These are phyloP conservation scores for Xylaria sp. DNA, from an alignment of 2,329 filamentous ascomycete genomes.

Conservation along the genomic window DNA sequence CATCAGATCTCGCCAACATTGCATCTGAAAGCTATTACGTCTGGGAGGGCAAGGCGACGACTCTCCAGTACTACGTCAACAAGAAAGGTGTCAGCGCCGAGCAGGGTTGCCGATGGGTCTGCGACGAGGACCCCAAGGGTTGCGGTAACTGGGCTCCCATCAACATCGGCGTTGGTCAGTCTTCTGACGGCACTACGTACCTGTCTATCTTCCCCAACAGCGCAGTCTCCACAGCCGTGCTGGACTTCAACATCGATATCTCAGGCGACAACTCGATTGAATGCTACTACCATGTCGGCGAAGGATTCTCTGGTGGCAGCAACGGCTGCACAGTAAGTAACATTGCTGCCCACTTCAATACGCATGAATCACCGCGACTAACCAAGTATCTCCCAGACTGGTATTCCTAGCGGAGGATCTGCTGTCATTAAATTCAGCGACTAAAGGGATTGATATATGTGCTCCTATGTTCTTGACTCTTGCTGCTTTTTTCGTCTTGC, in stretches of 20 bases:
- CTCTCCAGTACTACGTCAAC: conserved; percentile 98
- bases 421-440: conserved; percentile 60
- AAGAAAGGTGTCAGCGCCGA: conserved; percentile 73
- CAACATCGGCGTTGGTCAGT: conserved; percentile 83
- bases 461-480: conserved; percentile 39
- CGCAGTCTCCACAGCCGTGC: conserved; percentile 75
- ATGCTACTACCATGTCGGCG: conserved; percentile 75
- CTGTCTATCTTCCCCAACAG: conserved; percentile 86
- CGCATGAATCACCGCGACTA: conserved; percentile 37
- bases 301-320: conserved; percentile 65
- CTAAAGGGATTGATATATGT: conserved; percentile 33
- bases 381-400: conserved; percentile 53
- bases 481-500: conserved; percentile 46
- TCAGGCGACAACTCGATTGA: conserved; percentile 67
- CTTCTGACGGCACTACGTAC: conserved; percentile 71
- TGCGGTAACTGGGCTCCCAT: conserved; percentile 88
- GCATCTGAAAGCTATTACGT: conserved; percentile 77
- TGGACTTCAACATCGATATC: conserved; percentile 85
- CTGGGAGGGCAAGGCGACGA: conserved; percentile 79
- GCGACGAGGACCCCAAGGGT: conserved; percentile 59
- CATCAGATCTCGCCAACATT: conserved; percentile 78
- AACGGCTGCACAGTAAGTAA: conserved; percentile 84
- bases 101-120: conserved; percentile 81
- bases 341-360: neutral
- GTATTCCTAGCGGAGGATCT: conserved; percentile 54